Conservation (phyloP, 176 grass and related monocot species). For the Eragrostis curvula region DNA sequence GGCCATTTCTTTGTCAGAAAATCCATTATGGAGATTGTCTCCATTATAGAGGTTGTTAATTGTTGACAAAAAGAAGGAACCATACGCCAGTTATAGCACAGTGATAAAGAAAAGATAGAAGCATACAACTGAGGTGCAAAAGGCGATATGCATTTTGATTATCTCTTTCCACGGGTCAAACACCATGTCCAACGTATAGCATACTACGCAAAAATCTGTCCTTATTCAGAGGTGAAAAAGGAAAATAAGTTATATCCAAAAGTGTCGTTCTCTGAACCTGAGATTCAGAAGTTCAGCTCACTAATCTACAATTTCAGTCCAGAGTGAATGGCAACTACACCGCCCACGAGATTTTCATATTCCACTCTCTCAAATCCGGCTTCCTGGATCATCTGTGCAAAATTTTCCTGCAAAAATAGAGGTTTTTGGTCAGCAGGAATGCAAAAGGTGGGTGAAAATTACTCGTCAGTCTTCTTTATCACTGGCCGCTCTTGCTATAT, state of each 20-base stretch:
- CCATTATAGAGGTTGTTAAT: too few relatives aligned
- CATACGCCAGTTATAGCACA: too few relatives aligned
- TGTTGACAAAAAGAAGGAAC: too few relatives aligned
- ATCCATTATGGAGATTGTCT: too few relatives aligned
- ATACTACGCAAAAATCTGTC: not conserved
- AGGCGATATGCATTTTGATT: too few relatives aligned
- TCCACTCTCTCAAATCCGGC: conserved; percentile 85
- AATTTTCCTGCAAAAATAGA: conserved; percentile 63
- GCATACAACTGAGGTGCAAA: too few relatives aligned
- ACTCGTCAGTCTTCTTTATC: not conserved
- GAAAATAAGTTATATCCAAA: not conserved
- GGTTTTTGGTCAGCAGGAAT: conserved; percentile 23
- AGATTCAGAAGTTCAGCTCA: not conserved
- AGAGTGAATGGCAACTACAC: conserved; percentile 94
- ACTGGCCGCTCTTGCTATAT: too few relatives aligned
- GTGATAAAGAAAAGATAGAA: too few relatives aligned
- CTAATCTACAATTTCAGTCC: conserved; percentile 75
- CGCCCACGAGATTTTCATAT: conserved; percentile 95
- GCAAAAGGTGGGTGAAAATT: not conserved
- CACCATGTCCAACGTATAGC: not conserved
- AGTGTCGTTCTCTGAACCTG: not conserved
- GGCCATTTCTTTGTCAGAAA: too few relatives aligned
- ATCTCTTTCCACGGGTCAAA: not conserved
- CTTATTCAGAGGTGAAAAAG: not conserved
- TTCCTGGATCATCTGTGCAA: conserved; percentile 89